Evolutionary conservation across 2,329 filamentous ascomycete species (phyloP), one percentile per base, ranked within the genome.

Genomic region (Fusarium subglutinans): DNA sequence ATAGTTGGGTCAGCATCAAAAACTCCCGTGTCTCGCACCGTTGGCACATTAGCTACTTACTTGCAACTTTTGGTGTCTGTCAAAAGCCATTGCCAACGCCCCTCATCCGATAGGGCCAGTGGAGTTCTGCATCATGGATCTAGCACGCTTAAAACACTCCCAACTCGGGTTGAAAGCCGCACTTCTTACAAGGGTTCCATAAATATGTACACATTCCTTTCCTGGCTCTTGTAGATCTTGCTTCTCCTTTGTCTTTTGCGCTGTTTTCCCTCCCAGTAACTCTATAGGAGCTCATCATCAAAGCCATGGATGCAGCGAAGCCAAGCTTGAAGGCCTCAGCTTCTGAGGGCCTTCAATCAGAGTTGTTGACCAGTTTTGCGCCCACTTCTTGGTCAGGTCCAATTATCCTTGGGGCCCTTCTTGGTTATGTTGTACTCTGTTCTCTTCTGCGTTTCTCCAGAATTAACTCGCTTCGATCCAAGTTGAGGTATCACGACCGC

Each of bases 401-500:
- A 9, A 44, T 75, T 10, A 15, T 77, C 35, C 55, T 76, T 11
- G 51, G 76, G 11, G 55, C 73, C 4, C 48, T 82, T n/a, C 58
- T 79, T 33, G 71, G 77, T 33, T 85, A 84, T 66, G 69, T 76
- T 18, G 53, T 68, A 15, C 69, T 84, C 26, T 85, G 84, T 66
- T 79, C 76, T n/a, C 38, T 75, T 12, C 66, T 85, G 33, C 81
- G 84, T 40, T 85, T 83, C 72, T 80, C 77, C 38, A 74, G 79
- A 37, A 74, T 84, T 61, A 77, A 76, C 20, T 64, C 72, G 20
- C 64, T 82, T 63, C 79, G 76, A n/a, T 74, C 76, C 47, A 75
- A 75, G 37, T 79, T 81, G 69, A 73, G 77, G 26, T 85, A 79
- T 65, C 69, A 79, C 9, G 78, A 83, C 68, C 82, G 83, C 18